Evolutionary conservation across 2,329 filamentous ascomycete species (phyloP), one percentile per base, ranked within the genome.

Genomic region (Aspergillus tamarii): DNA sequence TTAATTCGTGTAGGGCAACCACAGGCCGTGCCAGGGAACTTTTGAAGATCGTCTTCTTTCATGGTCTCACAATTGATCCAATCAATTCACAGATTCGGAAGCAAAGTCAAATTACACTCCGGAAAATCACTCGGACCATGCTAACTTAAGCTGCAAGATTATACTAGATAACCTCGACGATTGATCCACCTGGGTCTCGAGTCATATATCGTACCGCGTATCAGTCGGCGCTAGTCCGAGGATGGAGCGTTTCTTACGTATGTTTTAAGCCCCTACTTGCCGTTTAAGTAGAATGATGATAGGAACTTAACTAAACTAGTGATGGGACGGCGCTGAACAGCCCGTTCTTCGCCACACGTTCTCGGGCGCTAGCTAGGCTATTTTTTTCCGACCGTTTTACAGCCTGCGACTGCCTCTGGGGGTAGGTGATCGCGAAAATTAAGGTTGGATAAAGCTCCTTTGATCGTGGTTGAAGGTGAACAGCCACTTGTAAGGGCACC

Each of bases 401-500:
- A 53, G 14, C 45, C 45, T 30, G 30, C 36, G 4, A 45, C 19
- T 45, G 7, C 57, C 43, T 53, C 21, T 26, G 34, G 21, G n/a
- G 32, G 46, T 34, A 53, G 46, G n/a, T 53, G 43, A 34, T 58
- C 52, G 32, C 55, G 56, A 62, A 32, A 46, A 59, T 59, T 62
- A 62, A 62, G 60, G 60, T 62, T 62, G 55, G 41, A 45, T 59
- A 57, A 54, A 59, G 60, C 48, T 62, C 56, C 56, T 48, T 58
- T 48, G 28, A 55, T 55, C n/a, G 23, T 14, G 30, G 52, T 34
- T 54, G 30, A 54, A 36, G 23, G 36, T 54, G n/a, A 14, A 9
- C 28, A 36, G 52, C 30, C 11, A 54, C 52, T 54, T 54, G 32
- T 54, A 30, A 36, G 48, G 48, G 28, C 28, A 41, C 39, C 39